These are phyloP conservation scores for Cydonia oblonga DNA, from an alignment of 331 rosid species.

Conservation along the genomic window DNA sequence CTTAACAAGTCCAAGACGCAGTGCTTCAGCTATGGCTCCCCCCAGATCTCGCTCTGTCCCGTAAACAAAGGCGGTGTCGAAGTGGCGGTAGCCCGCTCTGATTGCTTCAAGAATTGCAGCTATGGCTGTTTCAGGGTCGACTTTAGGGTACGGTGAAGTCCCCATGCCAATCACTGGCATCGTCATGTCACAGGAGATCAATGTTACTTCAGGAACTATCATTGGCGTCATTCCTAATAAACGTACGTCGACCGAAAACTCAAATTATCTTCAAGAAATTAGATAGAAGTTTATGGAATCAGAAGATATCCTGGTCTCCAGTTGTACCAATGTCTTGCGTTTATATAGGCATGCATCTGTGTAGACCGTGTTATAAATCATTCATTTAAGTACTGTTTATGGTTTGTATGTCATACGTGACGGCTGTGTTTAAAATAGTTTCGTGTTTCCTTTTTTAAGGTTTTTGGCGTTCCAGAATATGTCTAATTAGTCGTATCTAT, in stretches of 20 bases:
- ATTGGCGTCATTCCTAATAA: neutral
- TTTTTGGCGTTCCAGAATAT: neutral
- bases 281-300: neutral
- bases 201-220: neutral
- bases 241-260: neutral
- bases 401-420: neutral
- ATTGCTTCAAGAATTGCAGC: conserved; percentile 14
- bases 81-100: conserved; percentile 24
- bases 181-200: neutral
- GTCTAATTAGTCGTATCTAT: neutral
- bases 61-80: conserved; percentile 19
- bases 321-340: neutral
- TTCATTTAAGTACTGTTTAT: neutral
- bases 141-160: conserved; percentile 7
- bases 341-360: neutral
- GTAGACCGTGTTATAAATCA: neutral
- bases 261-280: neutral
- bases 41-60: conserved; percentile 15
- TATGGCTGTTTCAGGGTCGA: conserved; percentile 1
- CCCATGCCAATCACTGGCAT: conserved; percentile 22
- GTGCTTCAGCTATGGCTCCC: conserved; percentile 14
- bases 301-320: neutral
- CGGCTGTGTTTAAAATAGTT: neutral
- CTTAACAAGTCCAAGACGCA: conserved; percentile 8
- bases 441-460: neutral